A percentile compares a stretch with the other conserved stretches of the same genome.
Conservation (phyloP, 306 rosid species). For the Pterocarpus santalinus region DNA sequence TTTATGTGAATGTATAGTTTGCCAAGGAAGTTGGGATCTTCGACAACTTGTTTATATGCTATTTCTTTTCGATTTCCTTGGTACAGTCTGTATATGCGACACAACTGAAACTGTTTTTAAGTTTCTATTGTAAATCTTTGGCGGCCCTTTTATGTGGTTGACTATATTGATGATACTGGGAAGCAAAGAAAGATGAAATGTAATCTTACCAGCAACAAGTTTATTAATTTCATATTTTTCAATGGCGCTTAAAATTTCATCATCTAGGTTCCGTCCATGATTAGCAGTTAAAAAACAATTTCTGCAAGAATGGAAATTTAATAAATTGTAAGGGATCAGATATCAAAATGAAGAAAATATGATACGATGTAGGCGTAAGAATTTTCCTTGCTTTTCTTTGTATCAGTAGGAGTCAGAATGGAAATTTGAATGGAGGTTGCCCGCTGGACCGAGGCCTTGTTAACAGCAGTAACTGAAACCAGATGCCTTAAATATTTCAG, state of each 20-base stretch:
- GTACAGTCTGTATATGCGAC: background rate
- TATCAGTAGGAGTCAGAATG: constrained; percentile 1
- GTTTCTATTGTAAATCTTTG: constrained; percentile 25
- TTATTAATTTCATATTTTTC: constrained; percentile 15
- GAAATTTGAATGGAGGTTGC: constrained; percentile 20
- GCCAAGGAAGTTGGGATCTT: background rate
- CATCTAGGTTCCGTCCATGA: background rate
- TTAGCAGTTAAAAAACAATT: constrained; percentile 19
- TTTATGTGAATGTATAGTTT: constrained; percentile 30
- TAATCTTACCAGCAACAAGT: background rate
- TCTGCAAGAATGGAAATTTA: background rate
- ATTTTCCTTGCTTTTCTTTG: constrained; percentile 6
- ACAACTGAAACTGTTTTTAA: constrained; percentile 8
- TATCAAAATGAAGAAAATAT: constrained; percentile 28
- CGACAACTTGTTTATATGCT: constrained; percentile 35
- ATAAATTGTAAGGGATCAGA: background rate
- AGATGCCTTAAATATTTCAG: constrained; percentile 13
- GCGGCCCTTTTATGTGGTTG: background rate
- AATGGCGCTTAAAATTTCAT: constrained; percentile 14
- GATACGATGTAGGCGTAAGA: constrained; percentile 55
- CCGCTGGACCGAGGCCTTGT: constrained; percentile 6
- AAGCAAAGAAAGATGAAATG: constrained; percentile 34
- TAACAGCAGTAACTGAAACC: background rate
- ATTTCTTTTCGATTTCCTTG: constrained; percentile 12
- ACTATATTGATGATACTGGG: constrained; percentile 19